phyloP scores from a whole-genome alignment of 73 alveolate species.

The Strombidium stylifer region DNA sequence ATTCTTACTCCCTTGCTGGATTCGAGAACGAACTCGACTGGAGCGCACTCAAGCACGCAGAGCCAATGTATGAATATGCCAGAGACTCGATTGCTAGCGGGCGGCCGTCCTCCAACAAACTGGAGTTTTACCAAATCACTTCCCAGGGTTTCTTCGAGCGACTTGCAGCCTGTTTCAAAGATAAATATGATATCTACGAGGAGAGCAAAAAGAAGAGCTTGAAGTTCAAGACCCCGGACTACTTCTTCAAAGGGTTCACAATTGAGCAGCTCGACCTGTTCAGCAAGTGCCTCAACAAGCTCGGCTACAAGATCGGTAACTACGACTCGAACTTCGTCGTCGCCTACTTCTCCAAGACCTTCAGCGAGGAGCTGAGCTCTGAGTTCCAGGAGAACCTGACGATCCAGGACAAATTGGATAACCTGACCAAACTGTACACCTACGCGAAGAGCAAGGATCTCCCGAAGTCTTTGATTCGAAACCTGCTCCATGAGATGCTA shows the following conservation, averaged over 20 bases:
- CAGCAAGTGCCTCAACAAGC: too few relatives aligned
- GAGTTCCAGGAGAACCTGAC: slow-evolving; percentile 6
- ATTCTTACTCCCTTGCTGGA: not conserved
- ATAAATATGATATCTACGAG: too few relatives aligned
- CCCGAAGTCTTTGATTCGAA: slow-evolving; percentile 24
- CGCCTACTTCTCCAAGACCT: slow-evolving; percentile 18
- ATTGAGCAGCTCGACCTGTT: too few relatives aligned
- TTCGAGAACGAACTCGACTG: slow-evolving; percentile 19
- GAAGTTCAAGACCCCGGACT: too few relatives aligned
- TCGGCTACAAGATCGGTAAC: too few relatives aligned
- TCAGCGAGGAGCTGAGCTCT: slow-evolving; percentile 23
- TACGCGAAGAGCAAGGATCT: slow-evolving; percentile 10
- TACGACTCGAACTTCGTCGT: slow-evolving; percentile 56
- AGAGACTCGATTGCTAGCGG: too few relatives aligned
- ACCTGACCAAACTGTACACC: slow-evolving; percentile 14
- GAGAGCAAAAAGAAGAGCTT: too few relatives aligned
- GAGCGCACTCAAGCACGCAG: not conserved
- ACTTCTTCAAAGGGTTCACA: too few relatives aligned
- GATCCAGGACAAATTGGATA: slow-evolving; percentile 25
- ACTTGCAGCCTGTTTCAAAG: too few relatives aligned
- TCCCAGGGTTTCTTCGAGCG: too few relatives aligned
- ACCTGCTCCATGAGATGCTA: slow-evolving; percentile 34
- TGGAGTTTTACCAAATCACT: too few relatives aligned
- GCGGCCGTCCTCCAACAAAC: too few relatives aligned
- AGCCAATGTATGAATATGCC: slow-evolving; percentile 8